A percentile compares a stretch with the other conserved stretches of the same genome.
Evolutionary conservation across 2,329 filamentous ascomycete genomes (phyloP).

Genomic region (Trichophyton mentagrophytes): DNA sequence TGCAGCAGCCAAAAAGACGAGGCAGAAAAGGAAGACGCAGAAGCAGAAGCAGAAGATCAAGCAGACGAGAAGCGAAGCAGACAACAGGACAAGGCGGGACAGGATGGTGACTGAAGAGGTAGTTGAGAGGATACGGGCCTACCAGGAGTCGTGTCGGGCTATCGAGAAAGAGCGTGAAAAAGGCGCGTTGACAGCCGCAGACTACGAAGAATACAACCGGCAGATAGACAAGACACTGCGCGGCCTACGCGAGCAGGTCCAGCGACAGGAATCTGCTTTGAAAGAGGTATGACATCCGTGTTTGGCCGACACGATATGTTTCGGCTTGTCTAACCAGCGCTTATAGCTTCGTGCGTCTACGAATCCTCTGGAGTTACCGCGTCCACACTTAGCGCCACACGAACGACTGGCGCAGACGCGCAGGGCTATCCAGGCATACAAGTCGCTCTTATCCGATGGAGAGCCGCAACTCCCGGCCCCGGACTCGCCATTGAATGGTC

Average conservation of each 20-base stretch:
- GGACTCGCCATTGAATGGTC: slow-evolving; percentile 55
- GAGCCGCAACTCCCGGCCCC: slow-evolving; percentile 54
- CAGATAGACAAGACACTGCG: slow-evolving; percentile 52
- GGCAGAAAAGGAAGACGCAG: neutral
- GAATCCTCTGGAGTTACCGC: slow-evolving; percentile 18
- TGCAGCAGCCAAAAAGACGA: neutral
- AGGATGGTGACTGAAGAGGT: slow-evolving; percentile 9
- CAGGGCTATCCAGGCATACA: slow-evolving; percentile 52
- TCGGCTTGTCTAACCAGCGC: slow-evolving; percentile 11
- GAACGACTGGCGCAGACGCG: slow-evolving; percentile 35
- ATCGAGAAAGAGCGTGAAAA: slow-evolving; percentile 23
- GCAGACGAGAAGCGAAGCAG: neutral
- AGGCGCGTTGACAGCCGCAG: slow-evolving; percentile 19
- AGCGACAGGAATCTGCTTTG: slow-evolving; percentile 35
- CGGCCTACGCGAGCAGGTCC: slow-evolving; percentile 48
- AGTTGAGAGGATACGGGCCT: slow-evolving; percentile 14
- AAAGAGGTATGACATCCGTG: slow-evolving; percentile 27
- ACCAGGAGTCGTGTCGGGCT: slow-evolving; percentile 23
- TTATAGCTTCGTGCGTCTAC: slow-evolving; percentile 24
- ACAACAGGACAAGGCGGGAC: neutral
- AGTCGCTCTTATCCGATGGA: slow-evolving; percentile 44
- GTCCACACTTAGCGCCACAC: slow-evolving; percentile 19
- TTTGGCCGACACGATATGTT: neutral
- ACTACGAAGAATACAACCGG: slow-evolving; percentile 24
- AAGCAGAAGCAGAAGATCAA: neutral